Evolutionary conservation across 768 basidiomycete species (phyloP).

Genomic region (Lactarius quietus): DNA sequence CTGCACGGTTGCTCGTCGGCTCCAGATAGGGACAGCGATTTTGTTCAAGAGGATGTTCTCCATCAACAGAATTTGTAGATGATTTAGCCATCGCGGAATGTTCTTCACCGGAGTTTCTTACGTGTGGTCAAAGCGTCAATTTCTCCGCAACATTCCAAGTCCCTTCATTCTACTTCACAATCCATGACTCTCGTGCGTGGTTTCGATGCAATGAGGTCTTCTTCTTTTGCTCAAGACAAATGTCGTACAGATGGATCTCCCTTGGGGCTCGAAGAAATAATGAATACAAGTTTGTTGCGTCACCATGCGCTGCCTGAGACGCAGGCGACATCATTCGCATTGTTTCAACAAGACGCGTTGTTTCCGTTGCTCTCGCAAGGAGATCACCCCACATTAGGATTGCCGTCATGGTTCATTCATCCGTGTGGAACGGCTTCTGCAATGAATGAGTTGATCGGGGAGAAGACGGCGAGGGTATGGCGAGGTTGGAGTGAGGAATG

Average conservation of each 20-base stretch:
- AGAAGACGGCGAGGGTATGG: conserved; percentile 35
- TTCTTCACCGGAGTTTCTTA: conserved; percentile 34
- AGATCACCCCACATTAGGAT: conserved; percentile 77
- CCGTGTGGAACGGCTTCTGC: conserved; percentile 73
- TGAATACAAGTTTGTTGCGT: conserved; percentile 59
- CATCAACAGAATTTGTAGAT: conserved; percentile 23
- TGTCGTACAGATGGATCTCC: conserved; percentile 56
- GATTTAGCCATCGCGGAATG: conserved; percentile 40
- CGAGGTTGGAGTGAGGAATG: conserved; percentile 30
- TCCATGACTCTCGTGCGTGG: conserved; percentile 64
- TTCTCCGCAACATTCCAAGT: conserved; percentile 78
- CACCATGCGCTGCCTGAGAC: conserved; percentile 41
- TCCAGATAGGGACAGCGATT: conserved; percentile 1
- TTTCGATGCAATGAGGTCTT: not conserved
- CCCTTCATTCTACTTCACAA: conserved; percentile 79
- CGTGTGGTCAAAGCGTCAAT: conserved; percentile 62
- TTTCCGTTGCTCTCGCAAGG: conserved; percentile 84
- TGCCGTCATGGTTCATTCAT: conserved; percentile 81
- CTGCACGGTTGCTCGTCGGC: conserved; percentile 17
- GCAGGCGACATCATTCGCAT: conserved; percentile 49
- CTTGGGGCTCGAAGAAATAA: conserved; percentile 51
- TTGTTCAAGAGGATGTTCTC: conserved; percentile 11
- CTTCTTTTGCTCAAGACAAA: conserved; percentile 18
- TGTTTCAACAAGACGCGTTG: conserved; percentile 46
- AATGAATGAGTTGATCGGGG: conserved; percentile 65